Percentiles rank a stretch among this genome's conserved stretches.
These are phyloP conservation scores for Wickerhamomyces chaumierensis DNA, from an alignment of 805 yeast species.

Conservation along the genomic window DNA sequence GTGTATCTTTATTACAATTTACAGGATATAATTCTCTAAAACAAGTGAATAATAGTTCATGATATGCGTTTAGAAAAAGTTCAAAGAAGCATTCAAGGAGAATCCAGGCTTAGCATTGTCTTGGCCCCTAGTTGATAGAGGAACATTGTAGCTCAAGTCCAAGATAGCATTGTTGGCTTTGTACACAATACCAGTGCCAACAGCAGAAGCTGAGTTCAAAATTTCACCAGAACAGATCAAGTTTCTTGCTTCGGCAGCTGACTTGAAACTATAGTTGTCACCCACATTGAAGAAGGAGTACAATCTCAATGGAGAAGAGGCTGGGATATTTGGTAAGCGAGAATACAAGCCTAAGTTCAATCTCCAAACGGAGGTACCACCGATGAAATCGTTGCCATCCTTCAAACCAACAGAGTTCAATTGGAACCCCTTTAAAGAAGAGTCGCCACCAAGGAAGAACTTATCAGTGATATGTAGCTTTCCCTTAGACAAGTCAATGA, in stretches of 20 bases:
- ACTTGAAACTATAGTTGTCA: constrained; percentile 23
- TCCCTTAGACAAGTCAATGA: constrained; percentile 24
- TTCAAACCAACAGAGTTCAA: constrained; percentile 45
- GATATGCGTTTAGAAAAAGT: constrained; percentile 16
- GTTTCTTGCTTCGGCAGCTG: constrained; percentile 10
- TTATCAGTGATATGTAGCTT: constrained; percentile 53
- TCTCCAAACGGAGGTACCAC: constrained; percentile 46
- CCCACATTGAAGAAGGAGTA: constrained; percentile 56
- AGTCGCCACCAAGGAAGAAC: constrained; percentile 62
- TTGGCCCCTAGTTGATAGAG: constrained; percentile 32
- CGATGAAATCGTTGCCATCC: constrained; percentile 34
- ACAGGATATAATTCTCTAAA: no score
- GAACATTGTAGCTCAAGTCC: constrained; percentile 44
- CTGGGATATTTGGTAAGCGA: constrained; percentile 38
- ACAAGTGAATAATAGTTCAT: no score
- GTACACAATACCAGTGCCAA: constrained; percentile 44
- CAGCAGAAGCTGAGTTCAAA: constrained; percentile 29
- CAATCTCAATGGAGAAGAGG: constrained; percentile 39
- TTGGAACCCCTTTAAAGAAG: constrained; percentile 54
- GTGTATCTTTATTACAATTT: no score
- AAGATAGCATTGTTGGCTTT: constrained; percentile 40
- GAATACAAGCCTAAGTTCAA: constrained; percentile 38
- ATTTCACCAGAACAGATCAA: constrained; percentile 12
- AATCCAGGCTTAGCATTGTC: constrained; percentile 44
- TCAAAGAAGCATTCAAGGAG: constrained; percentile 39